phyloP scores from a whole-genome alignment of 345 rosid genomes.

The Ceriops decandra region DNA sequence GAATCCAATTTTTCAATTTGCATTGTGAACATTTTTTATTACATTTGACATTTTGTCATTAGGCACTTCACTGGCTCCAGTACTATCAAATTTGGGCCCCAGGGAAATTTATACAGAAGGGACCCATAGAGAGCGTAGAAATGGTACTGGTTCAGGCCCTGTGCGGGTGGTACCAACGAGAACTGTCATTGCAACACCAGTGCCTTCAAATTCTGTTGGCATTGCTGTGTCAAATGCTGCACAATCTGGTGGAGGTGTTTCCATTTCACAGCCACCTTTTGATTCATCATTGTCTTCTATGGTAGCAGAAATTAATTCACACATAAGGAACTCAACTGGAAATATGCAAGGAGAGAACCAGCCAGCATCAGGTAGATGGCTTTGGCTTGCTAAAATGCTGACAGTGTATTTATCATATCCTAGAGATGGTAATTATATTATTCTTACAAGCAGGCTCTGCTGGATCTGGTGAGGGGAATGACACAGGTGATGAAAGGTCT shows the following conservation, averaged over 20 bases:
- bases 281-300: slow-evolving; percentile 39
- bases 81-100: slow-evolving; percentile 47
- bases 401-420: not conserved
- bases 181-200: slow-evolving; percentile 45
- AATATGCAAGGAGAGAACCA: slow-evolving; percentile 50
- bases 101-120: slow-evolving; percentile 48
- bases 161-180: slow-evolving; percentile 38
- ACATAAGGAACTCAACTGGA: slow-evolving; percentile 39
- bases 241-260: slow-evolving; percentile 28
- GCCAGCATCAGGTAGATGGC: slow-evolving; percentile 45
- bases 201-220: slow-evolving; percentile 40
- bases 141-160: slow-evolving; percentile 32
- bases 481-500: slow-evolving; percentile 24
- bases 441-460: slow-evolving; percentile 29
- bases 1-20: slow-evolving; percentile 2
- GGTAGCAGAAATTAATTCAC: slow-evolving; percentile 44
- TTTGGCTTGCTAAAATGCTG: not conserved
- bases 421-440: not conserved
- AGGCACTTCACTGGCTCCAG: slow-evolving; percentile 58
- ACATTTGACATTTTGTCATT: slow-evolving; percentile 19
- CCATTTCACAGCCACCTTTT: slow-evolving; percentile 35
- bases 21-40: not conserved
- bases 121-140: slow-evolving; percentile 47
- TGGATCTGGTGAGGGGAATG: slow-evolving; percentile 26
- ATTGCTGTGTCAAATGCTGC: slow-evolving; percentile 28